Evolutionary conservation across 805 yeast genomes (phyloP), one percentile per base, ranked within the genome.

Genomic region (Debaryomyces castellii): DNA sequence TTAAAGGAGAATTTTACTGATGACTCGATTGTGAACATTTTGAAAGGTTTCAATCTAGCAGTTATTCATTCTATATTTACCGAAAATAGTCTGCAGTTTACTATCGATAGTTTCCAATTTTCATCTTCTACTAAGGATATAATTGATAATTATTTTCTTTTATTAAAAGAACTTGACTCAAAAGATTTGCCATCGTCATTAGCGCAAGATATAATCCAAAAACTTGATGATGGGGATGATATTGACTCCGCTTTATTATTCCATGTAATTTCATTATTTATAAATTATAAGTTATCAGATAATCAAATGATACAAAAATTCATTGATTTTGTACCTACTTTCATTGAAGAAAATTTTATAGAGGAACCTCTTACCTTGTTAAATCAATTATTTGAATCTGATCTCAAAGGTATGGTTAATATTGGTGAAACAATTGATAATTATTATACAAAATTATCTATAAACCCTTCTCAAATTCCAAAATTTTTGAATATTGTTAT

Each of bases 381-480:
- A 37, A 8, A 43, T 4, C 32, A 33, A 7, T 43, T 44, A 41
- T 50, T 76, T 14, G 55, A 62, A 16, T 58, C 66, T 11, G 41
- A 43, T 1, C 44, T 60, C 2, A 49, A 54, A 12, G 51, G 58
- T 3, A 48, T 51, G 4, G 46, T 43, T 1, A 30, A 55, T 0
- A 47, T 60, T 22, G 46, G 62, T 21, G 68, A 64, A n/a, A 39
- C 60, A 12, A 58, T 76, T 33, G 66, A 70, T 46, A 67, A 66
- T 32, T 51, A 61, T 22, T 72, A 55, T 46, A 39, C 55, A n/a
- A 72, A 69, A 33, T 41, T 72, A 4, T 44, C 50, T 14, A 62
- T 56, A 6, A 49, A 49, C 16, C 49, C 54, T n/a, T 17, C 33
- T n/a, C 27, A 37, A 16, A 25, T 41, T 20, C 40, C 43, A 28